Evolutionary conservation across 352 stramenopile genomes (phyloP), one percentile per base, ranked within the genome.

Genomic region (Globisporangium paroecandrum): DNA sequence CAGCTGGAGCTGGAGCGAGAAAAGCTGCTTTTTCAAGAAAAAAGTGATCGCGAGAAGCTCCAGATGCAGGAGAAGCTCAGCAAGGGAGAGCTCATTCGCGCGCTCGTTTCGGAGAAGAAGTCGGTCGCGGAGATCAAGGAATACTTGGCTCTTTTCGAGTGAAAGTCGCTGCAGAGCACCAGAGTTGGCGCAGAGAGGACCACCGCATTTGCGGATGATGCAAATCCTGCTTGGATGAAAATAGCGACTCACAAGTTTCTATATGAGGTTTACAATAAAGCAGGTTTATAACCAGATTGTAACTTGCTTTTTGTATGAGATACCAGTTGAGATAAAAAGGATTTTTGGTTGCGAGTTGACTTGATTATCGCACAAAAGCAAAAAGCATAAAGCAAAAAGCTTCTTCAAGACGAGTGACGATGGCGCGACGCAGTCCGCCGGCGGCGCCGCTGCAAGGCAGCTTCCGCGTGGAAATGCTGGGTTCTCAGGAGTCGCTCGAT

Each of bases 401-500:
- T 32, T 32, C 32, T 36, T 36, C 32, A 36, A 36, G 32, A 36
- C 32, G 7, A 22, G 18, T 12, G 43, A 22, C 38, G 46, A 65
- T 65, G 60, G 25, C 60, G 51, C 43, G 60, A 47, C 60, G 60
- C 49, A 65, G 24, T 5, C 27, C 43, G 25, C 25, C 43, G n/a
- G 25, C 60, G 43, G 25, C 60, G 43, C 60, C 60, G 29, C 60
- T 65, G 46, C 60, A 65, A 29, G 60, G 60, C 18, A 65, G 60
- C 13, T 65, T 65, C 46, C 60, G 60, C 46, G 60, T 65, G 10
- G 60, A 65, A 27, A 88, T 93, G 57, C 74, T 91, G 57, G 83
- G 83, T 36, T 93, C 74, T 46, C 83, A 95, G 65, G 87, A 95
- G 74, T 91, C 85, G 24, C 73, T 95, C 60, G 87, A 95, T 67